Evolutionary conservation across 306 rosid genomes (phyloP).

Genomic region (Prinsepia uniflora): DNA sequence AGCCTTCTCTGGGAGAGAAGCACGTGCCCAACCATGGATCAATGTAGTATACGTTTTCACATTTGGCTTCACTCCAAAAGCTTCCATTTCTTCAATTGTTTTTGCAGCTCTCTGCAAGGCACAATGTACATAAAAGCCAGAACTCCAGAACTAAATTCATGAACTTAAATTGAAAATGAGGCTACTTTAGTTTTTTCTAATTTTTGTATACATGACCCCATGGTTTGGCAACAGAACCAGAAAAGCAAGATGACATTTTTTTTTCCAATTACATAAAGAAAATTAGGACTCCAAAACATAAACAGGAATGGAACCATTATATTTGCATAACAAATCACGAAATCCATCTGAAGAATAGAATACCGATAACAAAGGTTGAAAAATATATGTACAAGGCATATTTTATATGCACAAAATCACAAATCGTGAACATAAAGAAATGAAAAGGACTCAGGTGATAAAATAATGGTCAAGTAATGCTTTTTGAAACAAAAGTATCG

Average conservation of each 20-base stretch:
- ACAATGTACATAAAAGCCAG: slow-evolving; percentile 1
- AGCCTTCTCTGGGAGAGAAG: slow-evolving; percentile 92
- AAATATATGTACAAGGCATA: background rate
- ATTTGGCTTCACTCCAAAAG: slow-evolving; percentile 76
- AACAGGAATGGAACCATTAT: too few species aligned
- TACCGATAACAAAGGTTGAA: background rate
- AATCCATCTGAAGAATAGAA: background rate
- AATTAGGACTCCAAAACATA: too few species aligned
- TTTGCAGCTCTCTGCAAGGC: slow-evolving; percentile 66
- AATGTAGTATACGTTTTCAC: slow-evolving; percentile 81
- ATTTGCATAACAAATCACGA: background rate
- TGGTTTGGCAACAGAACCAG: background rate
- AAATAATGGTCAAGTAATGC: background rate
- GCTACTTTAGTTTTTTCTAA: background rate
- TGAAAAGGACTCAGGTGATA: background rate
- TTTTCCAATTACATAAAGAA: too few species aligned
- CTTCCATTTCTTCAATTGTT: slow-evolving; percentile 68
- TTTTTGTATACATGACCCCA: background rate
- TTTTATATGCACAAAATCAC: background rate
- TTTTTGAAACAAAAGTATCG: background rate
- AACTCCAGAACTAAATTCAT: slow-evolving; percentile 11
- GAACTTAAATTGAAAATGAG: background rate
- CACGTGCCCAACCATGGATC: slow-evolving; percentile 95
- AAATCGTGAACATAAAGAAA: background rate
- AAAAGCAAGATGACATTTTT: slow-evolving; percentile 1